Percentiles rank a stretch among this genome's conserved stretches.
These are phyloP conservation scores for Talaromyces piceae DNA, from an alignment of 2,329 filamentous ascomycete species.

Conservation along the genomic window DNA sequence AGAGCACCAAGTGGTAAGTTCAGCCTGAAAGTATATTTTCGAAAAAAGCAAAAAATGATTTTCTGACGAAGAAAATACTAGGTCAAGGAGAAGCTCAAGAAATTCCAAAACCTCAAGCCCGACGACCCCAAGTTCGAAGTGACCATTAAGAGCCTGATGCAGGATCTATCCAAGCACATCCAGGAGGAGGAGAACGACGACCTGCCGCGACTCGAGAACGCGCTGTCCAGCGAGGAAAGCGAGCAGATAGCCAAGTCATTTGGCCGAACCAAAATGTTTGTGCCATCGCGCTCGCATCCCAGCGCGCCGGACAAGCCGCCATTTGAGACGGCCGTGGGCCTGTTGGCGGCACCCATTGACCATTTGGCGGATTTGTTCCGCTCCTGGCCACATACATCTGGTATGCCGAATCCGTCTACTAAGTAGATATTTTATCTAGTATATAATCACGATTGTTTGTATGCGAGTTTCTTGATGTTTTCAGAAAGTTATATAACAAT, in stretches of 20 bases:
- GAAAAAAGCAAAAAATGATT: too few relatives aligned
- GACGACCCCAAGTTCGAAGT: constrained; percentile 37
- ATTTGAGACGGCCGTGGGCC: constrained; percentile 49
- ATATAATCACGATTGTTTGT: too few relatives aligned
- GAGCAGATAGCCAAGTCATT: constrained; percentile 39
- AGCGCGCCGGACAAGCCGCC: constrained; percentile 46
- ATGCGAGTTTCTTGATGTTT: too few relatives aligned
- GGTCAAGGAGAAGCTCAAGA: constrained; percentile 46
- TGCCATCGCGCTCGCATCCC: constrained; percentile 47
- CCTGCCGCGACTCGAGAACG: constrained; percentile 41
- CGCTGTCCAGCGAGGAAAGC: constrained; percentile 30
- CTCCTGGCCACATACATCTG: constrained; percentile 39
- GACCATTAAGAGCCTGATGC: constrained; percentile 40
- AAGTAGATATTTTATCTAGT: too few relatives aligned
- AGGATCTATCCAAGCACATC: constrained; percentile 41
- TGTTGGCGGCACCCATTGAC: constrained; percentile 52
- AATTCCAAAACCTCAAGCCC: constrained; percentile 42
- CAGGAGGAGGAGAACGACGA: constrained; percentile 45
- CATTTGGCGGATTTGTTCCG: constrained; percentile 48
- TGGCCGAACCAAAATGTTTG: constrained; percentile 46
- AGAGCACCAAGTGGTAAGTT: constrained; percentile 39
- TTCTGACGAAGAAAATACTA: too few relatives aligned
- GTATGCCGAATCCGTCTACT: not conserved
- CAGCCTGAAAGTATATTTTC: not conserved
- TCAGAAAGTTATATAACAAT: too few relatives aligned